Base-by-base conservation (phyloP, 305 asterid species). In the Rubia peregrina region DNA sequence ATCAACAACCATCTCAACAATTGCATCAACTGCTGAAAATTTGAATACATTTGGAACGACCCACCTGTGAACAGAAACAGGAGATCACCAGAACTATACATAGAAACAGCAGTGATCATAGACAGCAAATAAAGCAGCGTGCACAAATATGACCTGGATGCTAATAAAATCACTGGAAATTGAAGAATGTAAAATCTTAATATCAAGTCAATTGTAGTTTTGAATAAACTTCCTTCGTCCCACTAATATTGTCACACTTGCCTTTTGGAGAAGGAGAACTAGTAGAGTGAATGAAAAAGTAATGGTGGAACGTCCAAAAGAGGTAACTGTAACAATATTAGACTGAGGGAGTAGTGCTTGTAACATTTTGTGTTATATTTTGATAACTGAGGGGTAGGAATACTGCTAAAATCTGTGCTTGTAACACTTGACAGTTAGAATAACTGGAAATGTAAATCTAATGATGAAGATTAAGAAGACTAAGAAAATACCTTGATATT, bases 21-120 rank as follows among this genome's bases (percentile, higher is more conserved):
- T 86, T 60, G 98, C 94, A 81, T 95, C 99, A 72, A 83, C 89
- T 55, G 97, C 95, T 77, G 98, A 92, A 87, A 95, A 95, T 79
- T 95, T 95, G 73, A 95, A 91, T 63, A 91, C 86, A 80, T 89
- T 95, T 71, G 99, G 99, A 74, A 95, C 90, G 81, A 92, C 96
- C 99, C 99, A 95, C 84, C 99, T 95, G 82, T 73, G 59, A 69
- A 69, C 69, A 73, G 69, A 30, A 74, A 42, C 65, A 68, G 42
- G 75, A 68, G 65, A 55, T 53, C 62, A 65, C 26, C 22, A 44
- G 57, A 70, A 80, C 40, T 56, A 71, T 60, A 76, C 57, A 40
- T 55, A 67, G 46, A 43, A 79, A 74, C 74, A 72, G 2, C 59
- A 19, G 40, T 67, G 22, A 65, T 65, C 55, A 72, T 41, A 44